phyloP scores from a whole-genome alignment of 2,329 filamentous ascomycete genomes.

The Fusarium metavorans region DNA sequence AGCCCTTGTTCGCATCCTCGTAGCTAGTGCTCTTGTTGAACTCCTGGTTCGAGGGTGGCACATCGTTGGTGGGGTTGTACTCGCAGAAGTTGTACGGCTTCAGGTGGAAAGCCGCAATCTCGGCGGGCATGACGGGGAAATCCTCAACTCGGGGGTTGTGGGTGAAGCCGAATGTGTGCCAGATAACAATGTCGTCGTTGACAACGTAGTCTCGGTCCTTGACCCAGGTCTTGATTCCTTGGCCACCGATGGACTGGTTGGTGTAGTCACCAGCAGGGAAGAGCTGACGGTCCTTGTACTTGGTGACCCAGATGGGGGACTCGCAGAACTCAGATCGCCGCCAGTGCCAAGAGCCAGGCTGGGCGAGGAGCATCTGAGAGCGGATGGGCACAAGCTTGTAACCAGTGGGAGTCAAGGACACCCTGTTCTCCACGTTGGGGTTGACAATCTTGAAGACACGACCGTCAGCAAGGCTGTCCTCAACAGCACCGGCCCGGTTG shows the following conservation, averaged over 20 bases:
- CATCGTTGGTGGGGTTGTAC: slow-evolving; percentile 60
- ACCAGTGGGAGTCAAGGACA: slow-evolving; percentile 49
- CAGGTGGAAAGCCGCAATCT: slow-evolving; percentile 60
- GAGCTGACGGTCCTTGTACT: slow-evolving; percentile 44
- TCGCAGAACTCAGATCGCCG: slow-evolving; percentile 56
- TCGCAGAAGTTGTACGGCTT: slow-evolving; percentile 65
- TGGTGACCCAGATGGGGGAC: slow-evolving; percentile 58
- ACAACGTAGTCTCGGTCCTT: slow-evolving; percentile 60
- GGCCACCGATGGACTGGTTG: slow-evolving; percentile 62
- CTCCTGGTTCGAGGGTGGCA: slow-evolving; percentile 7
- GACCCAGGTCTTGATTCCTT: slow-evolving; percentile 41
- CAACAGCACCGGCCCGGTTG: not conserved
- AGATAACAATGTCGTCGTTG: slow-evolving; percentile 85
- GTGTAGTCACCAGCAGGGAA: slow-evolving; percentile 58
- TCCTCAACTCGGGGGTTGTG: slow-evolving; percentile 69
- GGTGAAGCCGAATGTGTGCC: slow-evolving; percentile 90
- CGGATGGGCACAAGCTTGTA: slow-evolving; percentile 60
- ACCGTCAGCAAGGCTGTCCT: not conserved
- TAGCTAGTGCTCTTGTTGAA: slow-evolving; percentile 23
- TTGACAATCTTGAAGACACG: not conserved
- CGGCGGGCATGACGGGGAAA: slow-evolving; percentile 75
- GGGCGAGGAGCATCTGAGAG: slow-evolving; percentile 61
- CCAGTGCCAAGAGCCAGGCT: slow-evolving; percentile 53
- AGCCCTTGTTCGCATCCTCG: slow-evolving; percentile 7
- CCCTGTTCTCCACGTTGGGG: not conserved